Evolutionary conservation across 208 protist genomes (phyloP).

Genomic region (Phytomonas sp.): DNA sequence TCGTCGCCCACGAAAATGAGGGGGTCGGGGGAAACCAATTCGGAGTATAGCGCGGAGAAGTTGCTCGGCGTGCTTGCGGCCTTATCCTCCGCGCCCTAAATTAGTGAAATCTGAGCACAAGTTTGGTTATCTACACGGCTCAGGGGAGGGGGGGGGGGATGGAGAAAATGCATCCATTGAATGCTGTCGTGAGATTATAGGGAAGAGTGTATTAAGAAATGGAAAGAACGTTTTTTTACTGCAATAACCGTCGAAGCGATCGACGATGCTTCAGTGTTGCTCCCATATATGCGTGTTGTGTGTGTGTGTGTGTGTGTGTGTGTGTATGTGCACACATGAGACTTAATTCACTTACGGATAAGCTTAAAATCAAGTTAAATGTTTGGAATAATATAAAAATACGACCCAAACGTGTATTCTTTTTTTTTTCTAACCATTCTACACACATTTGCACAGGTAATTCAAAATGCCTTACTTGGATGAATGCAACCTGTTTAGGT

Average conservation of each 20-base stretch:
- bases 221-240: neutral
- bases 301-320: slow-evolving; percentile 5
- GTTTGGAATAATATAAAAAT: slow-evolving; percentile 2
- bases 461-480: neutral
- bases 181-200: neutral
- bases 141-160: neutral
- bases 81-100: neutral
- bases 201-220: neutral
- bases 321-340: slow-evolving; percentile 6
- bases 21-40: neutral
- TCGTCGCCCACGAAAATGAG: neutral
- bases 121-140: neutral
- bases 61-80: neutral
- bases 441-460: neutral
- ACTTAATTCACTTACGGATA: neutral
- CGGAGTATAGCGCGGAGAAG: neutral
- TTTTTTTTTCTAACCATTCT: neutral
- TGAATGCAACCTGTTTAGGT: neutral
- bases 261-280: neutral
- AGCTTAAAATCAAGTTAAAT: slow-evolving; percentile 1
- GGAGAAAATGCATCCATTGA: neutral
- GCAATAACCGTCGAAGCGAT: neutral
- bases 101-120: neutral
- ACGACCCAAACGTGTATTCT: neutral
- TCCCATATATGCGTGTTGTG: neutral